Evolutionary conservation across 2,329 filamentous ascomycete genomes (phyloP).

Genomic region (Ophiostoma sp.): DNA sequence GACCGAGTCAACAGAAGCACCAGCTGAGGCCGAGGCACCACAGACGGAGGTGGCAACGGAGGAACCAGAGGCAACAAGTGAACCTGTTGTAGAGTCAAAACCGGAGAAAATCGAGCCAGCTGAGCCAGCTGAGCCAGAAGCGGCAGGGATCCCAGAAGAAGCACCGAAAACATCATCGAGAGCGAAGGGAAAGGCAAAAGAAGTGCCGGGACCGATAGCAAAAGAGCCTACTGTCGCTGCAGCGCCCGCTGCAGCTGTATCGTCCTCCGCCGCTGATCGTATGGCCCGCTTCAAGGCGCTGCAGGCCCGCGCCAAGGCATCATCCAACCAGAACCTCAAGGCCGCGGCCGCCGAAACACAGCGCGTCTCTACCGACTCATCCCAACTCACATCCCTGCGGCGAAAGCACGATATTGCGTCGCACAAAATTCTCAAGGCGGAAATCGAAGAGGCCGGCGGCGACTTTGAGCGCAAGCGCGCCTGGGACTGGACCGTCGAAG

Average conservation of each 20-base stretch:
- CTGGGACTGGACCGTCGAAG: conserved; percentile 97
- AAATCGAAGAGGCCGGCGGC: conserved; percentile 75
- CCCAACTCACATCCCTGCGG: conserved; percentile 69
- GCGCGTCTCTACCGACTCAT: conserved; percentile 70
- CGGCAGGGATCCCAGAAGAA: not conserved
- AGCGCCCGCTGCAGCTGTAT: conserved; percentile 5
- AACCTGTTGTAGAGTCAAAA: not conserved
- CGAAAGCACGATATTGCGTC: conserved; percentile 82
- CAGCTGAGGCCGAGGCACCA: not conserved
- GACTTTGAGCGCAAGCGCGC: conserved; percentile 97
- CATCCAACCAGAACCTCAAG: conserved; percentile 69
- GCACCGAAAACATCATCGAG: not conserved
- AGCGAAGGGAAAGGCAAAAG: not conserved
- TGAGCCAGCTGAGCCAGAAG: not conserved
- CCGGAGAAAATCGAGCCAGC: not conserved
- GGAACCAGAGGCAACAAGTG: not conserved
- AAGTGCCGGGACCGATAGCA: not conserved
- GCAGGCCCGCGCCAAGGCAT: conserved; percentile 71
- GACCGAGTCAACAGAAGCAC: conserved; percentile 7
- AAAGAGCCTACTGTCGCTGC: not conserved
- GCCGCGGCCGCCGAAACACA: conserved; percentile 80
- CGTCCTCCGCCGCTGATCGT: conserved; percentile 46
- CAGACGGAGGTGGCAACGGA: not conserved
- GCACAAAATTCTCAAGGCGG: conserved; percentile 89
- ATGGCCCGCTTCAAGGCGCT: conserved; percentile 81